Conservation (phyloP, 2,329 filamentous ascomycete species). For the Stenocarpella maydis region DNA sequence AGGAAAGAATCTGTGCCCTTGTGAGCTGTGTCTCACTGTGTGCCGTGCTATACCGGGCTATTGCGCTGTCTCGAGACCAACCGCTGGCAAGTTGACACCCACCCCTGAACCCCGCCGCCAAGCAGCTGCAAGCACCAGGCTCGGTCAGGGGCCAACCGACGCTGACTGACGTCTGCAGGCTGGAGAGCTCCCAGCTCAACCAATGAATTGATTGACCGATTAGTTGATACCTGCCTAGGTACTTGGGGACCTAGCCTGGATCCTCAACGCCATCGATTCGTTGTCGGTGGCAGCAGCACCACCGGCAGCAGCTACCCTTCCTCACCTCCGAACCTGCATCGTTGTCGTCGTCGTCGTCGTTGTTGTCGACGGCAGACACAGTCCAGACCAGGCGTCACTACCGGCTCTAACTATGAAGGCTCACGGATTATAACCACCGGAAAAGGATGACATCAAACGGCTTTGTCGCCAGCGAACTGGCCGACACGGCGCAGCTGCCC, state of each 20-base stretch:
- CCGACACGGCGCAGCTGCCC: slow-evolving; percentile 69
- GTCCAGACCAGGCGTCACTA: background rate
- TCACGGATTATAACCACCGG: slow-evolving; percentile 31
- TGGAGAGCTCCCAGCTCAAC: slow-evolving; percentile 3
- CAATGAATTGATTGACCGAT: slow-evolving; percentile 14
- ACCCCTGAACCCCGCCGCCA: slow-evolving; percentile 16
- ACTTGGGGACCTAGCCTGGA: no score
- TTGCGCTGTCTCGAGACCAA: background rate
- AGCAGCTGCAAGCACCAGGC: background rate
- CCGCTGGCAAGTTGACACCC: background rate
- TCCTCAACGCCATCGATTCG: background rate
- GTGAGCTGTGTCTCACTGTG: no score
- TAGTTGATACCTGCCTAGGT: no score
- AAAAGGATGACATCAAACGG: slow-evolving; percentile 74
- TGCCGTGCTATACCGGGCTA: background rate
- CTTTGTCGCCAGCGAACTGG: slow-evolving; percentile 72
- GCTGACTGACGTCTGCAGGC: slow-evolving; percentile 30
- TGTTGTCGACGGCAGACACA: background rate
- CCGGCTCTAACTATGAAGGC: slow-evolving; percentile 33
- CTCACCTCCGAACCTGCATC: background rate
- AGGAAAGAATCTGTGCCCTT: background rate
- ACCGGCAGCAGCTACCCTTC: slow-evolving; percentile 3
- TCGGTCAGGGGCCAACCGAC: slow-evolving; percentile 13
- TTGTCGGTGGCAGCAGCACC: slow-evolving; percentile 13
- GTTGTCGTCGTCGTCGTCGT: background rate